A percentile compares a stretch with the other conserved stretches of the same genome.
Conservation (phyloP, 495 filamentous ascomycete genomes). For the Opeltia flavorubescens region DNA sequence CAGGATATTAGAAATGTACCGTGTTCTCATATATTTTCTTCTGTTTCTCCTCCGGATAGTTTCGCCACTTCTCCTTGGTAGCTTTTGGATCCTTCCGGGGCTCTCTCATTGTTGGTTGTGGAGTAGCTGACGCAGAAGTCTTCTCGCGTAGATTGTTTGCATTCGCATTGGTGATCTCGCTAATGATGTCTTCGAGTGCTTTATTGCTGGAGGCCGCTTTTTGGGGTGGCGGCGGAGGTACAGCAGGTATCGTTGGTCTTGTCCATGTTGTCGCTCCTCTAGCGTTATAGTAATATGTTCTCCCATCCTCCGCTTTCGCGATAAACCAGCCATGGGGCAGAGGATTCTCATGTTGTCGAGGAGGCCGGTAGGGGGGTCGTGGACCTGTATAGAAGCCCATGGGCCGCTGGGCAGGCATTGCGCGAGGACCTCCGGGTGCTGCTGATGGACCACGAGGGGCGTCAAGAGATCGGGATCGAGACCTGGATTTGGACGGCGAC, state of each 20-base stretch:
- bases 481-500: constrained; percentile 37
- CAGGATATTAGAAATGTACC: no score
- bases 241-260: constrained; percentile 52
- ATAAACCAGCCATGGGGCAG: constrained; percentile 74
- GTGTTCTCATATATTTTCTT: constrained; percentile 90
- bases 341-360: constrained; percentile 34
- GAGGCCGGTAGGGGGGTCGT: constrained; percentile 39
- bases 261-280: constrained; percentile 67
- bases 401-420: constrained; percentile 48
- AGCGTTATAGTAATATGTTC: constrained; percentile 67
- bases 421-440: constrained; percentile 53
- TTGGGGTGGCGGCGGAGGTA: constrained; percentile 42
- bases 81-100: constrained; percentile 48
- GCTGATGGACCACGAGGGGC: constrained; percentile 36
- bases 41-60: constrained; percentile 65
- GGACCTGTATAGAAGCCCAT: constrained; percentile 42
- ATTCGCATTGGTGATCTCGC: constrained; percentile 60
- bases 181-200: constrained; percentile 70
- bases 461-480: constrained; percentile 37
- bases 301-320: constrained; percentile 48
- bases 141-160: constrained; percentile 53
- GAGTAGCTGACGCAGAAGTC: constrained; percentile 32
- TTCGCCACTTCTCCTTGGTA: constrained; percentile 63
- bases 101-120: constrained; percentile 30
- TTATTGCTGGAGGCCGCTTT: constrained; percentile 53